Evolutionary conservation across 352 stramenopile species (phyloP), one percentile per base, ranked within the genome.

Genomic region (Phytophthora syringae): DNA sequence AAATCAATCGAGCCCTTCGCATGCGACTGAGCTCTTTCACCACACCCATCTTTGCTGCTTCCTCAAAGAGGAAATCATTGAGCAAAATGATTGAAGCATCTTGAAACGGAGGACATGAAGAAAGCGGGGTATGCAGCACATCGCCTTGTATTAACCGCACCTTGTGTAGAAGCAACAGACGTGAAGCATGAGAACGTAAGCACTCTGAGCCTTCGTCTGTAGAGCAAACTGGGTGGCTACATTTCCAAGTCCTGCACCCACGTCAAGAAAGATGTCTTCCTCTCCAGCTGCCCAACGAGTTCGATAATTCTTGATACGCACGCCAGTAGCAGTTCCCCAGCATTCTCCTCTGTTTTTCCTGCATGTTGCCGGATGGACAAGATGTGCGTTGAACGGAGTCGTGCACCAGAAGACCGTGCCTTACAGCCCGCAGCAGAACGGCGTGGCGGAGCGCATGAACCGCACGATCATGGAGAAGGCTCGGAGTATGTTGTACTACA

Each of bases 401-500:
- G 28, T 74, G 21, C 66, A 70, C 15, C 61, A 70, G 34, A 11
- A 3, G 0, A 66, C 44, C 1, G 52, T 70, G 0, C 42, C 60
- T 1, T 55, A 69, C 25, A 65, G 20, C 32, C 60, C 49, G 9
- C 47, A 65, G 11, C 53, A 65, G 40, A 76, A 70, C n/a, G 66
- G 66, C 16, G 40, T 69, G 28, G 60, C 53, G 16, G 53, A 70
- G 42, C 20, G 59, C 1, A 66, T 74, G 49, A 63, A 66, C 32
- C 32, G 66, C n/a, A 73, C 60, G 1, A n/a, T n/a, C n/a, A n/a
- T n/a, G n/a, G n/a, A n/a, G n/a, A n/a, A n/a, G n/a, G n/a, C n/a
- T n/a, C n/a, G 48, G 15, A 59, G 32, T 24, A 80, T 82, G 39
- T 2, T 80, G 7, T 20, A 67, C 34, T 71, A 74, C 52, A 72